These are phyloP conservation scores for Acacia confusa DNA, from an alignment of 306 rosid species.

Conservation along the genomic window DNA sequence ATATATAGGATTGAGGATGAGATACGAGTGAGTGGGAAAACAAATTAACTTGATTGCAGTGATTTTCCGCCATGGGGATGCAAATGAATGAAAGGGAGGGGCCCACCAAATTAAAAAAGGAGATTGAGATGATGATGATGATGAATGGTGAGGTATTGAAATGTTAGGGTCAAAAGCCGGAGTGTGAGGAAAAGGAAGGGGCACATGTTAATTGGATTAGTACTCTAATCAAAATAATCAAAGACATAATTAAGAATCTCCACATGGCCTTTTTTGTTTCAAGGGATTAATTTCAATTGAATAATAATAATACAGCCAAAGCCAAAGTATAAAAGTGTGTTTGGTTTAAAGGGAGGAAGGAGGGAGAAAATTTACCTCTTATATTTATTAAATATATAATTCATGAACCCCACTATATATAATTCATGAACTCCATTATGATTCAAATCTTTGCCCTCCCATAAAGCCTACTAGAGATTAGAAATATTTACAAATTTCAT, in stretches of 20 bases:
- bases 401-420: no score
- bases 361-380: no score
- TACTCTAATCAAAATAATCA: slow-evolving; percentile 30
- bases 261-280: not conserved
- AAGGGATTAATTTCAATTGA: slow-evolving; percentile 16
- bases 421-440: no score
- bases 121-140: not conserved
- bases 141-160: not conserved
- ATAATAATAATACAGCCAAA: slow-evolving; percentile 25
- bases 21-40: not conserved
- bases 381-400: no score
- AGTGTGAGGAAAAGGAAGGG: slow-evolving; percentile 8
- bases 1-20: not conserved
- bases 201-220: slow-evolving; percentile 41
- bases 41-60: not conserved
- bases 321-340: no score
- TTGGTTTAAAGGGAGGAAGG: no score
- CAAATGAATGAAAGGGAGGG: not conserved
- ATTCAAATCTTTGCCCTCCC: no score
- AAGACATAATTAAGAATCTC: slow-evolving; percentile 16
- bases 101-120: not conserved
- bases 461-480: no score
- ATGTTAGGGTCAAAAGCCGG: slow-evolving; percentile 23
- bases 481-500: no score
- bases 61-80: not conserved